These are phyloP conservation scores for Pleurotus ostreatus DNA, from an alignment of 768 basidiomycete genomes.

Conservation along the genomic window DNA sequence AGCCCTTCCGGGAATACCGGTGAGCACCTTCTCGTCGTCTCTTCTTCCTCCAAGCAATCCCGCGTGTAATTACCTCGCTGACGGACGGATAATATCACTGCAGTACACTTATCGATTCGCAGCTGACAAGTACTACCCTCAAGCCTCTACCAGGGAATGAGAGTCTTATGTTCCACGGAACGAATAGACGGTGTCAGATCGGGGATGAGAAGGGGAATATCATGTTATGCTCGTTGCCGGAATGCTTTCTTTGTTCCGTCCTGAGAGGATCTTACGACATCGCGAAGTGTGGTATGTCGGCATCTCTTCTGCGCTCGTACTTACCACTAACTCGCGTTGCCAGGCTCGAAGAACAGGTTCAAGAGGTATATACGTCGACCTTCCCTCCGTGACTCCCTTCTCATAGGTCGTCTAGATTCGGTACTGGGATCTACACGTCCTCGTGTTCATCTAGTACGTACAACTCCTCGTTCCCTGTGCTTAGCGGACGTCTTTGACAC, in stretches of 20 bases:
- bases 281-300: slow-evolving; percentile 46
- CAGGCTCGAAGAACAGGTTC: slow-evolving; percentile 55
- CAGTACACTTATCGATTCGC: background rate
- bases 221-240: slow-evolving; percentile 43
- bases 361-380: slow-evolving; percentile 28
- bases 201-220: slow-evolving; percentile 47
- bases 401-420: slow-evolving; percentile 41
- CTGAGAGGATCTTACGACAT: slow-evolving; percentile 59
- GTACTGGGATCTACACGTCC: slow-evolving; percentile 60
- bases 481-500: slow-evolving; percentile 5
- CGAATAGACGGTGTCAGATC: slow-evolving; percentile 50
- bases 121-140: background rate
- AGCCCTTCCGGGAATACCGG: slow-evolving; percentile 45
- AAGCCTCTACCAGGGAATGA: slow-evolving; percentile 38
- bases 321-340: background rate
- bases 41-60: background rate
- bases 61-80: background rate
- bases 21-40: slow-evolving; percentile 15
- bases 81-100: background rate
- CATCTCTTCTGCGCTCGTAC: background rate
- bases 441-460: slow-evolving; percentile 1
- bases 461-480: background rate
- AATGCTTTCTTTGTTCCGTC: slow-evolving; percentile 54
- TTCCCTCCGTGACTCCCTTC: background rate
- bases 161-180: slow-evolving; percentile 66